A percentile compares a stretch with the other conserved stretches of the same genome.
Conservation (phyloP, 257 asterid species). For the Orobanche coerulescens region DNA sequence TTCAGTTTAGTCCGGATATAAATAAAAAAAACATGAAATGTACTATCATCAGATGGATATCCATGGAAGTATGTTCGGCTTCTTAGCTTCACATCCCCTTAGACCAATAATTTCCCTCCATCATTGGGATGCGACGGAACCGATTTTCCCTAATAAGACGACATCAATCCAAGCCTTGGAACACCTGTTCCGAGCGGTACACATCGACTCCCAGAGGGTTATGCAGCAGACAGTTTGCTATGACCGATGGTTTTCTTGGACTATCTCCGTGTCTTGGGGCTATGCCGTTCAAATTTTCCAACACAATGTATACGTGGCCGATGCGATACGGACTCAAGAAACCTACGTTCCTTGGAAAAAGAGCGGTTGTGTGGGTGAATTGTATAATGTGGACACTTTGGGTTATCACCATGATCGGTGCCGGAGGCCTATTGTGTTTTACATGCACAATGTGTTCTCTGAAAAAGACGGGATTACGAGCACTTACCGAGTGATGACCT, state of each 20-base stretch:
- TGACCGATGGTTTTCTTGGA: slow-evolving; percentile 66
- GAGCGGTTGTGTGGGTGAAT: slow-evolving; percentile 21
- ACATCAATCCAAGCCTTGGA: slow-evolving; percentile 34
- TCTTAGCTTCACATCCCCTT: slow-evolving; percentile 61
- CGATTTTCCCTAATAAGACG: slow-evolving; percentile 57
- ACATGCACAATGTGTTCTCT: slow-evolving; percentile 32
- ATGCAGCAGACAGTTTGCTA: slow-evolving; percentile 83
- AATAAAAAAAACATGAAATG: neutral
- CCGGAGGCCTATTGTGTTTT: slow-evolving; percentile 46
- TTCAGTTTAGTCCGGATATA: no score
- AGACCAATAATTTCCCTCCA: slow-evolving; percentile 65
- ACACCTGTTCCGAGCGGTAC: slow-evolving; percentile 45
- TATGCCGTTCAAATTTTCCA: slow-evolving; percentile 63
- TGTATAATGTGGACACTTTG: slow-evolving; percentile 29
- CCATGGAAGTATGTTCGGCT: slow-evolving; percentile 59
- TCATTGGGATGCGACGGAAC: slow-evolving; percentile 42
- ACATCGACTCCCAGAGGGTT: slow-evolving; percentile 49
- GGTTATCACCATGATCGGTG: slow-evolving; percentile 46
- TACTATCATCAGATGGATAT: slow-evolving; percentile 54
- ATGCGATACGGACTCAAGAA: slow-evolving; percentile 45
- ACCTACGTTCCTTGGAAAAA: slow-evolving; percentile 50
- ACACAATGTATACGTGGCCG: slow-evolving; percentile 34
- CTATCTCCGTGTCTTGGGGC: slow-evolving; percentile 82
- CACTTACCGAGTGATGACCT: slow-evolving; percentile 31
- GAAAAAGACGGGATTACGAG: slow-evolving; percentile 28